Percentiles rank a stretch among this genome's conserved stretches.
Evolutionary conservation across 1,284 basidiomycete genomes (phyloP).

Genomic region (Ganoderma multipileum): DNA sequence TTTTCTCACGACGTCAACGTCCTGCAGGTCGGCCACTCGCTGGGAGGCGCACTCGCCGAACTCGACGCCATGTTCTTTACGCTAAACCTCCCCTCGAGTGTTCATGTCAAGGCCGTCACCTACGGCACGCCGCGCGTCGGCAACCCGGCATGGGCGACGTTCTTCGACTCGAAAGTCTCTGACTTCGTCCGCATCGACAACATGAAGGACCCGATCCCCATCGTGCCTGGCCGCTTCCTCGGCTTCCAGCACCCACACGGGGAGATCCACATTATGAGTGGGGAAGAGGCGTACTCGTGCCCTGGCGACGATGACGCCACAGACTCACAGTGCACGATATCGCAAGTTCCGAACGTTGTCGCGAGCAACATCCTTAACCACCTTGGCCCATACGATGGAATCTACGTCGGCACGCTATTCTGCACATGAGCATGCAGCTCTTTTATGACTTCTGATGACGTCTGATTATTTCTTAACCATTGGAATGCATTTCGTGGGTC

Average conservation of each 20-base stretch:
- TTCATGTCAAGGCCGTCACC: constrained; percentile 45
- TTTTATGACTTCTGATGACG: too few relatives aligned
- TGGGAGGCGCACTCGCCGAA: constrained; percentile 48
- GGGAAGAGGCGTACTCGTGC: constrained; percentile 39
- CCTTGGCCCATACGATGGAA: constrained; percentile 61
- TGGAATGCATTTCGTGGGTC: background rate
- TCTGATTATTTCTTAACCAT: constrained; percentile 14
- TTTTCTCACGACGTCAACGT: background rate
- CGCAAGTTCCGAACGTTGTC: constrained; percentile 51
- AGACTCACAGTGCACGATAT: constrained; percentile 52
- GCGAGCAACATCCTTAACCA: constrained; percentile 54
- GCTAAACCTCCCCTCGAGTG: constrained; percentile 44
- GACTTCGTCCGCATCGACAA: constrained; percentile 47
- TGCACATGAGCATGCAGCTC: too few relatives aligned
- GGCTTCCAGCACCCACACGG: constrained; percentile 46
- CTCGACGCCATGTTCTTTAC: constrained; percentile 47
- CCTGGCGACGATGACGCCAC: constrained; percentile 52
- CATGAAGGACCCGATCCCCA: constrained; percentile 45
- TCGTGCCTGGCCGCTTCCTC: constrained; percentile 46
- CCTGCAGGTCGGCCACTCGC: constrained; percentile 45
- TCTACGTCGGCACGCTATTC: constrained; percentile 57
- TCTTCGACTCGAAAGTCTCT: constrained; percentile 41
- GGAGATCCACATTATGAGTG: constrained; percentile 45
- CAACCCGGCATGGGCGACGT: constrained; percentile 40
- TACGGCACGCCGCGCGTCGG: constrained; percentile 50